A percentile compares a stretch with the other conserved stretches of the same genome.
Evolutionary conservation across 78 protist species (phyloP).

Genomic region (Dictyostelium brefeldianum): DNA sequence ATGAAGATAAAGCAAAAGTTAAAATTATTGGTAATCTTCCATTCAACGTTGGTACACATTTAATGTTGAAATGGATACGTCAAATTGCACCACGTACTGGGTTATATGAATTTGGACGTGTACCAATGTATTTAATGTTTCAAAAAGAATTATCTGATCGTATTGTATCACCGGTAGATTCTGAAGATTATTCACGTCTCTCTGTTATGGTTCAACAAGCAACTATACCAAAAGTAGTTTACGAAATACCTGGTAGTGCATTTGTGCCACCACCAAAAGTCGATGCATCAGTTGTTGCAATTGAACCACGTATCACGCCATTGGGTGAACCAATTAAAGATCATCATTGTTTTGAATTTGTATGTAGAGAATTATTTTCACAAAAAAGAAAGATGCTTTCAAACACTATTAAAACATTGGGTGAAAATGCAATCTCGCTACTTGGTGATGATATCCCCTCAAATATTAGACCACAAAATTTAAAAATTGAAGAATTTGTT

Average conservation of each 20-base stretch:
- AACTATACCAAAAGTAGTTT: not conserved
- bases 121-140: slow-evolving; percentile 81
- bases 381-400: slow-evolving; percentile 57
- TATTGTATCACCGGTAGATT: slow-evolving; percentile 24
- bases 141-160: slow-evolving; percentile 86
- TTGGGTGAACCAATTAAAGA: slow-evolving; percentile 31
- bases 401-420: slow-evolving; percentile 32
- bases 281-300: slow-evolving; percentile 41
- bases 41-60: slow-evolving; percentile 85
- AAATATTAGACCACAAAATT: slow-evolving; percentile 58
- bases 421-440: not conserved
- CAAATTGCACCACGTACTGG: slow-evolving; percentile 66
- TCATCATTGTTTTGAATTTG: slow-evolving; percentile 66
- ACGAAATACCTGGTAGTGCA: slow-evolving; percentile 40
- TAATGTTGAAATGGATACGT: slow-evolving; percentile 74
- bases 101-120: slow-evolving; percentile 51
- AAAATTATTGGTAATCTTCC: slow-evolving; percentile 86
- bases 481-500: slow-evolving; percentile 68
- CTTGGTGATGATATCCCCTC: slow-evolving; percentile 25
- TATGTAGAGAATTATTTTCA: slow-evolving; percentile 53
- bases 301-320: slow-evolving; percentile 52
- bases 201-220: slow-evolving; percentile 48
- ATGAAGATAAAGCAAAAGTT: slow-evolving; percentile 10
- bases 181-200: slow-evolving; percentile 44
- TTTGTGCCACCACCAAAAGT: slow-evolving; percentile 90